phyloP scores from a whole-genome alignment of 352 stramenopile genomes.

The Globisporangium canariense region DNA sequence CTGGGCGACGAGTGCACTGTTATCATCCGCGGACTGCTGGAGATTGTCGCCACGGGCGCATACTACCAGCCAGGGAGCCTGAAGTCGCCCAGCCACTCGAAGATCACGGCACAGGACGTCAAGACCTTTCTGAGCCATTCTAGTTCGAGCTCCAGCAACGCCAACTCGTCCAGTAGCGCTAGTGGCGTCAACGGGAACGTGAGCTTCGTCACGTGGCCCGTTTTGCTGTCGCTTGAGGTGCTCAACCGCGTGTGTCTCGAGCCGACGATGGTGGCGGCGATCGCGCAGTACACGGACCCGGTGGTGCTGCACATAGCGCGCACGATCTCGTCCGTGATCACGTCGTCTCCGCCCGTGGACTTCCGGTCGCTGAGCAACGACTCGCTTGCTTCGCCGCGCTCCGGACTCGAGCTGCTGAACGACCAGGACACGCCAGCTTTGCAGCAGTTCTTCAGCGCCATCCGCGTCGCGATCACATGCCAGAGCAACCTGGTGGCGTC shows the following conservation, averaged over 20 bases:
- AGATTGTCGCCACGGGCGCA: slow-evolving; percentile 77
- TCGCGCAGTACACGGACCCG: slow-evolving; percentile 55
- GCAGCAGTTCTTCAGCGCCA: slow-evolving; percentile 75
- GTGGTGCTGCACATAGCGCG: slow-evolving; percentile 55
- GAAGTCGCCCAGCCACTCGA: slow-evolving; percentile 50
- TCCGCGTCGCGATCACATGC: slow-evolving; percentile 72
- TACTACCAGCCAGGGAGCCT: slow-evolving; percentile 50
- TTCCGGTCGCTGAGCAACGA: slow-evolving; percentile 52
- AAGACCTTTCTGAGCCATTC: slow-evolving; percentile 62
- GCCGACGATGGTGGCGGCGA: slow-evolving; percentile 60
- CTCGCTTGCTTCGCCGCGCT: slow-evolving; percentile 38
- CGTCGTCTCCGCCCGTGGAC: slow-evolving; percentile 70
- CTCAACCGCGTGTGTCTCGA: slow-evolving; percentile 72
- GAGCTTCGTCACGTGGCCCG: slow-evolving; percentile 84
- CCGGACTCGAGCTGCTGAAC: slow-evolving; percentile 76
- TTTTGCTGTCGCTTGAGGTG: slow-evolving; percentile 78
- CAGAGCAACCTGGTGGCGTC: slow-evolving; percentile 75
- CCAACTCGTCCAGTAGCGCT: slow-evolving; percentile 16
- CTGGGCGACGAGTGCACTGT: slow-evolving; percentile 58
- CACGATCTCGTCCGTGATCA: slow-evolving; percentile 74
- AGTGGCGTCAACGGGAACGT: slow-evolving; percentile 25
- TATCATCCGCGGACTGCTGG: slow-evolving; percentile 59
- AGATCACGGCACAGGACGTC: slow-evolving; percentile 53
- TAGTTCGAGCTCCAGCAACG: slow-evolving; percentile 23
- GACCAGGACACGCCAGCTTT: slow-evolving; percentile 75